Evolutionary conservation across 202 grass and related monocot species (phyloP).

Genomic region (Eragrostis tef): DNA sequence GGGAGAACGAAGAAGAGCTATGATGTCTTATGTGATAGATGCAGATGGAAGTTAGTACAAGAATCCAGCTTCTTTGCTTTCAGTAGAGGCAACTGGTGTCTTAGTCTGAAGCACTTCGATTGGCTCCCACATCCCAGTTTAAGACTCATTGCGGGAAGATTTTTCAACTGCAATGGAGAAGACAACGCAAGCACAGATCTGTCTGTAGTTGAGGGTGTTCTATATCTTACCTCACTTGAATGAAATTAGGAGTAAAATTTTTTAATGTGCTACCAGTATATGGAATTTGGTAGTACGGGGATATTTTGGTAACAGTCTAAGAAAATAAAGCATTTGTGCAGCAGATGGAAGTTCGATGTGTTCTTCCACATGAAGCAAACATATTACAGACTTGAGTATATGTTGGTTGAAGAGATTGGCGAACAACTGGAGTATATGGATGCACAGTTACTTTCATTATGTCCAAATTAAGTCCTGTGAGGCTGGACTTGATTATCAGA

Average conservation of each 20-base stretch:
- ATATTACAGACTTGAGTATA: slow-evolving; percentile 37
- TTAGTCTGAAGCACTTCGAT: not conserved
- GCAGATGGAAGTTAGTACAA: not conserved
- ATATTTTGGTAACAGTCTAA: slow-evolving; percentile 7
- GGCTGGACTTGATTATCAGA: slow-evolving; percentile 20
- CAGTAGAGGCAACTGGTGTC: not conserved
- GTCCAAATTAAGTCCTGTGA: not conserved
- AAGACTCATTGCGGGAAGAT: not conserved
- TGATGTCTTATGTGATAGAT: slow-evolving; percentile 5
- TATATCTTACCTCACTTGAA: not conserved
- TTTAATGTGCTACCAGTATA: not conserved
- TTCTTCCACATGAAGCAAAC: slow-evolving; percentile 35
- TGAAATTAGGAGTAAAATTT: not conserved
- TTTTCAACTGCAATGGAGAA: not conserved
- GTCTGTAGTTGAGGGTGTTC: not conserved
- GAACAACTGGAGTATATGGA: slow-evolving; percentile 25
- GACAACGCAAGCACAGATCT: not conserved
- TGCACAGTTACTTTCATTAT: slow-evolving; percentile 4
- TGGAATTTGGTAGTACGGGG: not conserved
- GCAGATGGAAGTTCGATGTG: slow-evolving; percentile 29
- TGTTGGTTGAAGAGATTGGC: slow-evolving; percentile 23
- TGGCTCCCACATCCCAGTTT: not conserved
- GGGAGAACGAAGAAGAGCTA: slow-evolving; percentile 27
- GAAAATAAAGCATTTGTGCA: slow-evolving; percentile 29
- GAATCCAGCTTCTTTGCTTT: not conserved